Percentiles rank a stretch among this genome's conserved stretches.
Evolutionary conservation across 768 basidiomycete genomes (phyloP).

Genomic region (Lactarius evosmus): DNA sequence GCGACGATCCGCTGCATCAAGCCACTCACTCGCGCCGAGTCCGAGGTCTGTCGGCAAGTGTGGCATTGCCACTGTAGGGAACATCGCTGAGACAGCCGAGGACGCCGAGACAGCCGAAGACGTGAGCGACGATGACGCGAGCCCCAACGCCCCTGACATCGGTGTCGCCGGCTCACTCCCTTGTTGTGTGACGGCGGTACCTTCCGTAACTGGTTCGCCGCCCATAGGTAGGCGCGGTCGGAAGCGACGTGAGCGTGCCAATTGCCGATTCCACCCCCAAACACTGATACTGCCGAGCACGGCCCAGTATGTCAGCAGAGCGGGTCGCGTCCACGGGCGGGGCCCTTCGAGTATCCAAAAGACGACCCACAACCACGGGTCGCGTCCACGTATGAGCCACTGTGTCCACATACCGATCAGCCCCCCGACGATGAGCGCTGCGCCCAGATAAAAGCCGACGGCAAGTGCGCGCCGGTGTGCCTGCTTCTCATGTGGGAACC

Average conservation of each 20-base stretch:
- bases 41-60: conserved; percentile 43
- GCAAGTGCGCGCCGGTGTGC: conserved; percentile 82
- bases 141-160: conserved; percentile 6
- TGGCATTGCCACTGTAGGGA: conserved; percentile 41
- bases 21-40: conserved; percentile 55
- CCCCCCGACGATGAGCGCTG: conserved; percentile 72
- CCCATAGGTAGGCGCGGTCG: conserved; percentile 41
- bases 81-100: conserved; percentile 23
- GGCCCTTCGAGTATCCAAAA: conserved; percentile 75
- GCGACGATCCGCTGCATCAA: conserved; percentile 86
- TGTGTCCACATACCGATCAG: conserved; percentile 91
- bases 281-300: conserved; percentile 77
- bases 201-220: conserved; percentile 4
- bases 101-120: conserved; percentile 19
- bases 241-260: conserved; percentile 72
- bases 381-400: conserved; percentile 74
- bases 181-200: neutral
- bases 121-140: conserved; percentile 13
- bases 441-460: conserved; percentile 75
- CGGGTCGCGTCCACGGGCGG: conserved; percentile 74
- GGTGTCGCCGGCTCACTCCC: conserved; percentile 24
- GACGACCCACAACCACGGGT: conserved; percentile 86
- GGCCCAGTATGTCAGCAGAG: conserved; percentile 83
- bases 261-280: conserved; percentile 91
- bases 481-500: conserved; percentile 77